These are phyloP conservation scores for Suhomyces guaymorum DNA, from an alignment of 1,139 yeast species.

Conservation along the genomic window DNA sequence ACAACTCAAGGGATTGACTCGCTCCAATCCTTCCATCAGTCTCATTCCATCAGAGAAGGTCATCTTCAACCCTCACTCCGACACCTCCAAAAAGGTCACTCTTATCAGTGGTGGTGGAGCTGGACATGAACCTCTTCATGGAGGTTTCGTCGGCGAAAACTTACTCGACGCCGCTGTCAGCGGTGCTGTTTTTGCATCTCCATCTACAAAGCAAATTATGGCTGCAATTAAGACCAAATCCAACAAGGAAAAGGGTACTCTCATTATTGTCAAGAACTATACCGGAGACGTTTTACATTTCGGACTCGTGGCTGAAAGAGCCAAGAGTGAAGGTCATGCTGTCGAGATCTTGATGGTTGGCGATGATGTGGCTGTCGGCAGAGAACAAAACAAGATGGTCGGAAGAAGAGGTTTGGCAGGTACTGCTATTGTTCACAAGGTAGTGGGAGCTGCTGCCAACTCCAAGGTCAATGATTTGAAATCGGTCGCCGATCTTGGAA, in stretches of 20 bases:
- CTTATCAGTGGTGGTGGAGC: slow-evolving; percentile 91
- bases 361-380: slow-evolving; percentile 93
- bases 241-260: slow-evolving; percentile 58
- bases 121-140: slow-evolving; percentile 94
- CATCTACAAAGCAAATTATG: slow-evolving; percentile 83
- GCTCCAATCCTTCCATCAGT: slow-evolving; percentile 65
- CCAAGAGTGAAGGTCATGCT: slow-evolving; percentile 70
- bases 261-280: slow-evolving; percentile 82
- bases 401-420: slow-evolving; percentile 96
- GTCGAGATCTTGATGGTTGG: slow-evolving; percentile 74
- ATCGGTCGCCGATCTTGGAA: slow-evolving; percentile 59
- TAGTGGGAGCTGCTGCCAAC: slow-evolving; percentile 70
- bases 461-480: slow-evolving; percentile 37
- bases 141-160: slow-evolving; percentile 85
- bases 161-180: slow-evolving; percentile 84
- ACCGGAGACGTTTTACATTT: slow-evolving; percentile 94
- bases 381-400: slow-evolving; percentile 81
- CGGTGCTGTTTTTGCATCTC: slow-evolving; percentile 89
- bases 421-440: slow-evolving; percentile 81
- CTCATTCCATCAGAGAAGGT: slow-evolving; percentile 70
- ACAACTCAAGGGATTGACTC: slow-evolving; percentile 65
- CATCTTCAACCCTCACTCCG: slow-evolving; percentile 48
- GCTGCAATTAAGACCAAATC: slow-evolving; percentile 67
- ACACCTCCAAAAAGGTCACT: slow-evolving; percentile 56
- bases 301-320: slow-evolving; percentile 87